phyloP scores from a whole-genome alignment of 257 asterid genomes.

The Solanum tarijense region DNA sequence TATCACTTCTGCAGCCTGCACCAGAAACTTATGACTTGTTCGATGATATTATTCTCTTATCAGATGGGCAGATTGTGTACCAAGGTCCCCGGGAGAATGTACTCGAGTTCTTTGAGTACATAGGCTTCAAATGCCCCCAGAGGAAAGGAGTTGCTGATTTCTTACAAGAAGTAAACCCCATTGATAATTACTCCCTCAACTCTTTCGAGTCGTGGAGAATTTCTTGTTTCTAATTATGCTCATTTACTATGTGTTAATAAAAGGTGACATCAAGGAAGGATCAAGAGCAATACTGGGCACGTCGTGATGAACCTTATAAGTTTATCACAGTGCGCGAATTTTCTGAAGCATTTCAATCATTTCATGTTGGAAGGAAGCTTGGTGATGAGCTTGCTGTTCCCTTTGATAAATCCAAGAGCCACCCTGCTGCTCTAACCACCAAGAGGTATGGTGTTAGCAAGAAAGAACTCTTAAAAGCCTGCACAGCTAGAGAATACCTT shows the following conservation, averaged over 20 bases:
- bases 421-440: slow-evolving; percentile 56
- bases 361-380: slow-evolving; percentile 48
- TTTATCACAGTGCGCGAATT: slow-evolving; percentile 49
- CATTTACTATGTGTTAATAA: not conserved
- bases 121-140: slow-evolving; percentile 83
- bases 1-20: slow-evolving; percentile 88
- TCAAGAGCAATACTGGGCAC: slow-evolving; percentile 77
- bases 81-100: slow-evolving; percentile 82
- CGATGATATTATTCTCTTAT: slow-evolving; percentile 70
- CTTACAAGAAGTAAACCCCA: slow-evolving; percentile 63
- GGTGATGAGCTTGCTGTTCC: slow-evolving; percentile 65
- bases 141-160: slow-evolving; percentile 93
- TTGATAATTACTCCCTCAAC: not conserved
- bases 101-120: slow-evolving; percentile 54
- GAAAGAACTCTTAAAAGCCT: slow-evolving; percentile 62
- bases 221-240: not conserved
- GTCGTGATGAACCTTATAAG: slow-evolving; percentile 41
- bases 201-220: not conserved
- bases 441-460: slow-evolving; percentile 56
- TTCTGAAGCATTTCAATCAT: slow-evolving; percentile 69
- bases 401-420: slow-evolving; percentile 56
- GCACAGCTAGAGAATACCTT: slow-evolving; percentile 51
- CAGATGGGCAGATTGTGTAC: slow-evolving; percentile 73
- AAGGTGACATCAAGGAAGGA: slow-evolving; percentile 87
- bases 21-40: slow-evolving; percentile 79